Evolutionary conservation across 176 grass and related monocot genomes (phyloP).

Genomic region (Juncus inflexus): DNA sequence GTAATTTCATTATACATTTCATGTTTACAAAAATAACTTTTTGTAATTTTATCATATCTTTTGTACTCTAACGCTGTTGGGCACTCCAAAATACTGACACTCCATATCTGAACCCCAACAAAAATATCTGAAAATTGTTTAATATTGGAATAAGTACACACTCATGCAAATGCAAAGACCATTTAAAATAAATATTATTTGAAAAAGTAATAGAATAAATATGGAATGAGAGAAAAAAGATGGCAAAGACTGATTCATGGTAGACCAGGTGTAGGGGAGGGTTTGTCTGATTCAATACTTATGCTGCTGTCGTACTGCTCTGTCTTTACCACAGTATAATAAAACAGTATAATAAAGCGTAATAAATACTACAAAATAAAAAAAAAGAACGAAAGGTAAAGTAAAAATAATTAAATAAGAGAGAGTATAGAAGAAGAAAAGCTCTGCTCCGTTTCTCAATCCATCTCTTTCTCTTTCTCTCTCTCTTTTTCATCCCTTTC

Average conservation of each 20-base stretch:
- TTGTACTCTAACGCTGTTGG: too few relatives aligned
- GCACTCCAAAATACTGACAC: too few relatives aligned
- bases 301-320: conserved; percentile 27
- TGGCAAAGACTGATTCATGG: not conserved
- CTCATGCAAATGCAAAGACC: too few relatives aligned
- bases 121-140: not conserved
- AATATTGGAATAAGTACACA: not conserved
- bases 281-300: not conserved
- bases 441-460: conserved; percentile 27
- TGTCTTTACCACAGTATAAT: conserved; percentile 27
- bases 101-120: not conserved
- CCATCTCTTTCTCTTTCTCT: conserved; percentile 1
- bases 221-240: not conserved
- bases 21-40: too few relatives aligned
- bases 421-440: conserved; percentile 19
- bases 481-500: not conserved
- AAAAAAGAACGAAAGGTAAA: conserved; percentile 2
- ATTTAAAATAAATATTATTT: not conserved
- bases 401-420: not conserved
- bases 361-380: conserved; percentile 14
- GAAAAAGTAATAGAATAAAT: not conserved
- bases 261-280: conserved; percentile 16
- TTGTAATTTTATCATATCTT: too few relatives aligned
- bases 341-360: conserved; percentile 14
- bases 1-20: too few relatives aligned